A percentile compares a stretch with the other conserved stretches of the same genome.
These are phyloP conservation scores for Prunella vulgaris DNA, from an alignment of 257 asterid species.

Conservation along the genomic window DNA sequence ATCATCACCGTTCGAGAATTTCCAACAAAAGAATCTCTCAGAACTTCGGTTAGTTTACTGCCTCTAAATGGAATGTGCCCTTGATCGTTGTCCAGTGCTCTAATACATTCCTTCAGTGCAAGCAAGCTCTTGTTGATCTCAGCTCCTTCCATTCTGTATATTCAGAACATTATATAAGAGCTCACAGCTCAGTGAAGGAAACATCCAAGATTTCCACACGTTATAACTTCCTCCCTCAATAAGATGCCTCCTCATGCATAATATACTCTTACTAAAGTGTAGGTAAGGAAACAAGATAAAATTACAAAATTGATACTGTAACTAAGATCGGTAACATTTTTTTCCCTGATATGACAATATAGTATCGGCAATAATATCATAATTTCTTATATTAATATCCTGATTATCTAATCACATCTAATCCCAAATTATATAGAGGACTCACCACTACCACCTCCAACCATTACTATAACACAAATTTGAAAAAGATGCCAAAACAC, in stretches of 20 bases:
- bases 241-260: constrained; percentile 4
- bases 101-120: constrained; percentile 94
- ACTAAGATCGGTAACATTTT: not conserved
- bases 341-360: not conserved
- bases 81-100: constrained; percentile 99
- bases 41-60: constrained; percentile 91
- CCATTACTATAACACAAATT: not conserved
- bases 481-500: not conserved
- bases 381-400: not conserved
- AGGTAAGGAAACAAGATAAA: not conserved
- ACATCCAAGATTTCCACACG: not conserved
- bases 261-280: not conserved
- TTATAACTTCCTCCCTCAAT: not conserved
- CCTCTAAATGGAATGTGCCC: constrained; percentile 98
- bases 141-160: constrained; percentile 97
- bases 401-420: not conserved
- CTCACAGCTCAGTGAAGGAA: not conserved
- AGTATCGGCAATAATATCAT: not conserved
- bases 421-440: not conserved
- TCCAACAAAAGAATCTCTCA: constrained; percentile 94
- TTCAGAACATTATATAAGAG: constrained; percentile 14
- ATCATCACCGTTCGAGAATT: constrained; percentile 95
- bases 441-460: not conserved
- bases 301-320: not conserved
- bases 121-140: constrained; percentile 99